A percentile compares a stretch with the other conserved stretches of the same genome.
These are phyloP conservation scores for Carex myosuroides DNA, from an alignment of 176 grass and related monocot species.

Conservation along the genomic window DNA sequence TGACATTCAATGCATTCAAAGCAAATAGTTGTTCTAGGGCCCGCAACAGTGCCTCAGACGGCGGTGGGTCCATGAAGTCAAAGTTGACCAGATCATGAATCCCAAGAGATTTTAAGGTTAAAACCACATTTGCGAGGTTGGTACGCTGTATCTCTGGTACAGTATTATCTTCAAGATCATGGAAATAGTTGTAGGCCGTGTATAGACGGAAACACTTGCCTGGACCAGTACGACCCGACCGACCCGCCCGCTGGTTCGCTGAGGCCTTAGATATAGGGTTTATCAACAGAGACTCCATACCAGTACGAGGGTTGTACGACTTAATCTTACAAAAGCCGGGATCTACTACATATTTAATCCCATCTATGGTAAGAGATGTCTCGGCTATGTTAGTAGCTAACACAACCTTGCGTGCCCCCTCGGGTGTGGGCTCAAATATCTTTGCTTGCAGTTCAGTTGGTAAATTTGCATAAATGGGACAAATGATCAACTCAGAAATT, in stretches of 20 bases:
- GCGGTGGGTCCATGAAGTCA: conserved; percentile 95
- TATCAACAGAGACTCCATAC: conserved; percentile 83
- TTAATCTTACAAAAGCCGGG: conserved; percentile 96
- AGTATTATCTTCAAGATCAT: conserved; percentile 89
- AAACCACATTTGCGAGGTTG: conserved; percentile 87
- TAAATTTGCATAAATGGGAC: conserved; percentile 88
- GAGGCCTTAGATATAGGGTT: conserved; percentile 95
- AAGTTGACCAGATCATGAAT: conserved; percentile 98
- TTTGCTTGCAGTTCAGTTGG: conserved; percentile 94
- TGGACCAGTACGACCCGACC: conserved; percentile 85
- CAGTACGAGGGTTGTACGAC: conserved; percentile 81
- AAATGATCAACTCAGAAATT: conserved; percentile 86
- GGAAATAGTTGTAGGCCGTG: conserved; percentile 76
- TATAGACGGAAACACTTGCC: conserved; percentile 93
- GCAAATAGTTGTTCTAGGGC: conserved; percentile 96
- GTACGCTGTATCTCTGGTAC: conserved; percentile 89
- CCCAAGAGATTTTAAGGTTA: conserved; percentile 85
- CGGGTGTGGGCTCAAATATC: conserved; percentile 88
- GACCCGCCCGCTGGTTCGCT: conserved; percentile 86
- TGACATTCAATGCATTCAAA: conserved; percentile 77
- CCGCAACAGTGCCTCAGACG: conserved; percentile 77
- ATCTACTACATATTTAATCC: conserved; percentile 92
- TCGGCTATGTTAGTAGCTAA: conserved; percentile 94
- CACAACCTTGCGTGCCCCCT: conserved; percentile 85
- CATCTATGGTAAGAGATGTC: conserved; percentile 93